Evolutionary conservation across 192 early-diverging fungal genomes (phyloP), one percentile per base, ranked within the genome.

Genomic region (Mycoemilia scoparia): DNA sequence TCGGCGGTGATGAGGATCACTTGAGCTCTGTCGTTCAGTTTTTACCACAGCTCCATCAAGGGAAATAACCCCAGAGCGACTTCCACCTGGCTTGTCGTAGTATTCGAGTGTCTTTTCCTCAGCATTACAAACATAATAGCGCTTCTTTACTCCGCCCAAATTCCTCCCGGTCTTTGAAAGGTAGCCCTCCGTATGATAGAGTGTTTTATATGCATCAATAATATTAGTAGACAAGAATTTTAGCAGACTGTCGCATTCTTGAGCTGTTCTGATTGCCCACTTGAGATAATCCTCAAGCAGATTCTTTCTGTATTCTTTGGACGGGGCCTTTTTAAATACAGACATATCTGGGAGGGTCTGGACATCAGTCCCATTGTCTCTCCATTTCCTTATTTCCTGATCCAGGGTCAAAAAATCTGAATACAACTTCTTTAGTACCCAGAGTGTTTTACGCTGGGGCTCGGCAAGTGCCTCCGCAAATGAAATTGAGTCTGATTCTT

Each of bases 121-220:
- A 8, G 83, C 52, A 40, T 60, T 60, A 45, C 57, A 64, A 23
- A 74, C 64, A 48, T 86, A 92, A 57, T 77, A 91, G 33, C 86
- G 70, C 21, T 80, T 66, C 49, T 96, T 96, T 88, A 88, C 92
- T 7, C 84, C 88, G 33, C 91, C 88, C 81, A 96, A 93, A 51
- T 77, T 87, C 47, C 90, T 96, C 31, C 91, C 88, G 57, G 75
- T 76, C 47, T 92, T 96, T 29, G 82, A 77, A 38, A 93, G 53
- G 34, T 76, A 84, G 5, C 88, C 88, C 57, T 88, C 85, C 39
- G 82, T 84, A 42, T 63, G 55, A 0, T 71, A 73, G 7, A 66
- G 32, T n/a, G 42, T 43, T 34, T 53, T 51, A 4, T 60, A 24
- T 44, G 63, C 48, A 44, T 67, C 67, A 1, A 68, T 51, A 16